These are phyloP conservation scores for Eucalyptus tenuipes DNA, from an alignment of 345 rosid genomes.

Conservation along the genomic window DNA sequence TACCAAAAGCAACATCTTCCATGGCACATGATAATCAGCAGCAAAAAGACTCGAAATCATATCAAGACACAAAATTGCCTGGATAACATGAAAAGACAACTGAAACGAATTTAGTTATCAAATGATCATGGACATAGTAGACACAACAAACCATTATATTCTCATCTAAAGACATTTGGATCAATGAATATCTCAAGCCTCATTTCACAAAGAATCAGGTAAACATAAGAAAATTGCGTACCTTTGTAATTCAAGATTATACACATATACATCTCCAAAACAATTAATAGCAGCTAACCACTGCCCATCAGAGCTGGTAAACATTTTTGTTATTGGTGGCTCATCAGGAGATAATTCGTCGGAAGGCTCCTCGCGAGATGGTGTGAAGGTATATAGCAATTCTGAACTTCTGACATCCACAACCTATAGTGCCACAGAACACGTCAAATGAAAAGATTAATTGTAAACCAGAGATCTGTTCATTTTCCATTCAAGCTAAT, in stretches of 20 bases:
- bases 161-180: not conserved
- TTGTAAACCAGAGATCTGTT: not conserved
- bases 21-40: not conserved
- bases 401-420: constrained; percentile 54
- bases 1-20: not conserved
- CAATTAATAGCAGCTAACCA: constrained; percentile 93
- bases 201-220: not conserved
- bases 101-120: not conserved
- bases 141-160: not conserved
- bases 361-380: constrained; percentile 35
- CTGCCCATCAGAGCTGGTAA: constrained; percentile 75
- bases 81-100: not conserved
- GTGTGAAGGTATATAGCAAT: constrained; percentile 49
- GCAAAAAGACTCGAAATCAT: not conserved
- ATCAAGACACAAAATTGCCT: not conserved
- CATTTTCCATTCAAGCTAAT: not conserved
- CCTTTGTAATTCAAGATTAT: constrained; percentile 82
- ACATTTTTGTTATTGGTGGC: constrained; percentile 86
- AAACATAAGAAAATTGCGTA: not conserved
- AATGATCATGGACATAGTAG: not conserved
- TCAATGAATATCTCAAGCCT: not conserved
- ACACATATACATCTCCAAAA: constrained; percentile 81
- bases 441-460: not conserved
- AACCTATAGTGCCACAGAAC: constrained; percentile 16
- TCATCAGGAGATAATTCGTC: constrained; percentile 37